These are phyloP conservation scores for Poa pratensis DNA, from an alignment of 176 grass and related monocot genomes.

Conservation along the genomic window DNA sequence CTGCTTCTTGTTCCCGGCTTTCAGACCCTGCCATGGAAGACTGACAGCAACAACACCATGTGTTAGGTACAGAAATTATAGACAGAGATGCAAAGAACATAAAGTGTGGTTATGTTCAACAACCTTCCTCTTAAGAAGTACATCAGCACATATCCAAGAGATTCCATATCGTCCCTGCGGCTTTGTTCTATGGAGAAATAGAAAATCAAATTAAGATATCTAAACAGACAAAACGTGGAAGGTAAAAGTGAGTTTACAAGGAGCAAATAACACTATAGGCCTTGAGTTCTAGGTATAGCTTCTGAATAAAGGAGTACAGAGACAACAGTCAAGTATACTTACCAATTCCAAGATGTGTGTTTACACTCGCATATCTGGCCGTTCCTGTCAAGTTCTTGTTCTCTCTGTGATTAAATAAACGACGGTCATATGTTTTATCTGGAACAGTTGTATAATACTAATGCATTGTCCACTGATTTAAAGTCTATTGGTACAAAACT, in stretches of 20 bases:
- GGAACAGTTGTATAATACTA: not conserved
- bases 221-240: not conserved
- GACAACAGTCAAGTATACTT: slow-evolving; percentile 25
- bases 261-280: not conserved
- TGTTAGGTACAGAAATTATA: not conserved
- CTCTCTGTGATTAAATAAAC: slow-evolving; percentile 42
- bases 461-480: slow-evolving; percentile 9
- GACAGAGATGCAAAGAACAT: not conserved
- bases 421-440: not conserved
- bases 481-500: not conserved
- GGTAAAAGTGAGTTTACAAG: not conserved
- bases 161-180: slow-evolving; percentile 88
- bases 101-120: not conserved
- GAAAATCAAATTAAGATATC: not conserved
- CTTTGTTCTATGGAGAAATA: slow-evolving; percentile 67
- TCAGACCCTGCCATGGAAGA: slow-evolving; percentile 88
- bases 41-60: slow-evolving; percentile 34
- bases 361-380: slow-evolving; percentile 71
- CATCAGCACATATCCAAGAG: slow-evolving; percentile 88
- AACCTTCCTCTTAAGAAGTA: slow-evolving; percentile 93
- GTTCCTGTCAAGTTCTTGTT: slow-evolving; percentile 77
- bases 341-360: slow-evolving; percentile 76
- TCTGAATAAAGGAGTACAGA: not conserved
- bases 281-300: not conserved
- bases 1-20: slow-evolving; percentile 88